These are phyloP conservation scores for Ceriops decandra DNA, from an alignment of 345 rosid genomes.

Conservation along the genomic window DNA sequence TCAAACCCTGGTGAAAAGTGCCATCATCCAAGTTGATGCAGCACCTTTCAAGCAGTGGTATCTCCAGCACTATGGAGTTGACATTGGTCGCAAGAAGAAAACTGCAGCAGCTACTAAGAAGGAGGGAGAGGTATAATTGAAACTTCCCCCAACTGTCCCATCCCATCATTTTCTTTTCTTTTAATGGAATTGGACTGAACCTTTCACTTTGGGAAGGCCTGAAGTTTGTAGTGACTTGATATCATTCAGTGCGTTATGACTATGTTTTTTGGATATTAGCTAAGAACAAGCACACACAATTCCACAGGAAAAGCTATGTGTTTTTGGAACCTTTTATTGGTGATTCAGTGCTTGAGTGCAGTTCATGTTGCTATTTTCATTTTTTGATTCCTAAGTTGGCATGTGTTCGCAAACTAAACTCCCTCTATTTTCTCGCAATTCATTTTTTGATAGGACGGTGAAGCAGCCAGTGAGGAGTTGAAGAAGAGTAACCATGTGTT, in stretches of 20 bases:
- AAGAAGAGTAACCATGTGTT: slow-evolving; percentile 25
- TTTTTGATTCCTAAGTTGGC: background rate
- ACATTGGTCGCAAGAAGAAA: slow-evolving; percentile 31
- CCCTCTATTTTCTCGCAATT: background rate
- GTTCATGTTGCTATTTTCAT: background rate
- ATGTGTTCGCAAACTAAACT: background rate
- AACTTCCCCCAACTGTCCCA: background rate
- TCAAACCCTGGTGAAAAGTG: slow-evolving; percentile 32
- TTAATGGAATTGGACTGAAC: background rate
- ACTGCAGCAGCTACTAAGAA: slow-evolving; percentile 16
- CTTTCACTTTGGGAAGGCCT: too few species aligned
- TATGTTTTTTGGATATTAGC: too few species aligned
- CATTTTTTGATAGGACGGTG: slow-evolving; percentile 16
- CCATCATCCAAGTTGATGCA: slow-evolving; percentile 29
- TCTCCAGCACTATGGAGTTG: slow-evolving; percentile 31
- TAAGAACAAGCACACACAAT: too few species aligned
- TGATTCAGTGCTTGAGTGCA: too few species aligned
- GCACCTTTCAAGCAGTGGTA: slow-evolving; percentile 36
- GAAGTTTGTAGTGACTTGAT: too few species aligned
- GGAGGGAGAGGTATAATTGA: slow-evolving; percentile 28
- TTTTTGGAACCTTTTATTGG: too few species aligned
- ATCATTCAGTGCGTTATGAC: too few species aligned
- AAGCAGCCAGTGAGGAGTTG: slow-evolving; percentile 20
- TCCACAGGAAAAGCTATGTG: too few species aligned
- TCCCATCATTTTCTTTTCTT: background rate